A percentile compares a stretch with the other conserved stretches of the same genome.
phyloP scores from a whole-genome alignment of 2,329 filamentous ascomycete species.

The Geosmithia morbida region DNA sequence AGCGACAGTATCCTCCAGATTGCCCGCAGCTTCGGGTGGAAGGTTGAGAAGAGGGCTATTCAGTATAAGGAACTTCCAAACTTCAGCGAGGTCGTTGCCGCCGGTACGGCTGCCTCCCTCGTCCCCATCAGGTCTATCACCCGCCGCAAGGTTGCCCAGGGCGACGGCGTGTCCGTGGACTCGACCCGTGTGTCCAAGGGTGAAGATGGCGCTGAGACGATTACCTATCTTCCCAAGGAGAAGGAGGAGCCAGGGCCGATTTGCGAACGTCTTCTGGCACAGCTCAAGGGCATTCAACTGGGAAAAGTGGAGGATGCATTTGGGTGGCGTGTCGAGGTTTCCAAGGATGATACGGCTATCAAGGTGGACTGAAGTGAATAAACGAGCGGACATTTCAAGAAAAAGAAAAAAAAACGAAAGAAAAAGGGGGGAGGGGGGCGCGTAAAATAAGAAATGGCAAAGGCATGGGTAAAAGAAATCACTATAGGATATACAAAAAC shows the following conservation, averaged over 20 bases:
- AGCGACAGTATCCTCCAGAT: slow-evolving; percentile 66
- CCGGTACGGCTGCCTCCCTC: slow-evolving; percentile 79
- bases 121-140: slow-evolving; percentile 90
- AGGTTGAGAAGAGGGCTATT: slow-evolving; percentile 62
- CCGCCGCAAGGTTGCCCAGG: slow-evolving; percentile 28
- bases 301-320: slow-evolving; percentile 67
- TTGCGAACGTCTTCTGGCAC: slow-evolving; percentile 56
- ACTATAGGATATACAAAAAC: background rate
- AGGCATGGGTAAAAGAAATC: too few species aligned
- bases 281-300: slow-evolving; percentile 73
- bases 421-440: slow-evolving; percentile 10
- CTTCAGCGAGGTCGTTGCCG: slow-evolving; percentile 69
- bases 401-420: too few species aligned
- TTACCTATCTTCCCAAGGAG: slow-evolving; percentile 37
- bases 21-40: slow-evolving; percentile 67
- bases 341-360: slow-evolving; percentile 27
- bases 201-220: slow-evolving; percentile 26
- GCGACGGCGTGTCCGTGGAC: slow-evolving; percentile 13
- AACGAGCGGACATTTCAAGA: too few species aligned
- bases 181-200: slow-evolving; percentile 22
- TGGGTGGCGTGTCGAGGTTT: slow-evolving; percentile 48
- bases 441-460: slow-evolving; percentile 11
- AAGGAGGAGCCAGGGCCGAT: slow-evolving; percentile 59
- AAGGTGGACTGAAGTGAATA: slow-evolving; percentile 5
- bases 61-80: slow-evolving; percentile 41